A percentile compares a stretch with the other conserved stretches of the same genome.
Conservation (phyloP, 805 yeast genomes). For the Yamadazyma akitaensis region DNA sequence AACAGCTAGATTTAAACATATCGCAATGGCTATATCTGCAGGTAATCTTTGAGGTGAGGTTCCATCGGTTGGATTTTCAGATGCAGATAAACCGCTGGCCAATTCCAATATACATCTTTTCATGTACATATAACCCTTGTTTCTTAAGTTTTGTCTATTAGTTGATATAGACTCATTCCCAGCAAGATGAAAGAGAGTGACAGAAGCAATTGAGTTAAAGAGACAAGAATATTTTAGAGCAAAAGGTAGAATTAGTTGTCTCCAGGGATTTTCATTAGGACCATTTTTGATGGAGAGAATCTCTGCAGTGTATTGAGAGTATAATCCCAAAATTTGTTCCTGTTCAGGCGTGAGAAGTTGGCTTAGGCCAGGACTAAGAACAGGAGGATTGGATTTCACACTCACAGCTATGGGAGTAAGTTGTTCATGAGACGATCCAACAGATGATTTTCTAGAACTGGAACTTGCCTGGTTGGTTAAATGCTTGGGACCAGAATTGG, state of each 20-base stretch:
- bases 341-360: constrained; percentile 26
- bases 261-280: constrained; percentile 67
- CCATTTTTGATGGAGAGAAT: constrained; percentile 65
- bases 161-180: constrained; percentile 36
- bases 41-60: constrained; percentile 32
- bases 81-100: constrained; percentile 49
- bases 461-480: neutral
- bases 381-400: constrained; percentile 7
- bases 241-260: constrained; percentile 52
- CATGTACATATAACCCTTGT: constrained; percentile 57
- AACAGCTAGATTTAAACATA: constrained; percentile 60
- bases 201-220: constrained; percentile 60
- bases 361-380: constrained; percentile 4
- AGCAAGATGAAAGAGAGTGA: constrained; percentile 59
- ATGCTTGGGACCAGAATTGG: neutral
- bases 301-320: constrained; percentile 35
- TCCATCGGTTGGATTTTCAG: constrained; percentile 14
- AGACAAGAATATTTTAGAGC: constrained; percentile 54
- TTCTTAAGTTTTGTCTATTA: constrained; percentile 41
- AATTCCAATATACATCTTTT: constrained; percentile 55
- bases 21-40: constrained; percentile 63
- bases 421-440: neutral
- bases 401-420: constrained; percentile 8
- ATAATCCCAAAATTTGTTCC: constrained; percentile 34
- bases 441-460: neutral